Conservation (phyloP, 257 asterid species). For the Solanum bulbocastanum region DNA sequence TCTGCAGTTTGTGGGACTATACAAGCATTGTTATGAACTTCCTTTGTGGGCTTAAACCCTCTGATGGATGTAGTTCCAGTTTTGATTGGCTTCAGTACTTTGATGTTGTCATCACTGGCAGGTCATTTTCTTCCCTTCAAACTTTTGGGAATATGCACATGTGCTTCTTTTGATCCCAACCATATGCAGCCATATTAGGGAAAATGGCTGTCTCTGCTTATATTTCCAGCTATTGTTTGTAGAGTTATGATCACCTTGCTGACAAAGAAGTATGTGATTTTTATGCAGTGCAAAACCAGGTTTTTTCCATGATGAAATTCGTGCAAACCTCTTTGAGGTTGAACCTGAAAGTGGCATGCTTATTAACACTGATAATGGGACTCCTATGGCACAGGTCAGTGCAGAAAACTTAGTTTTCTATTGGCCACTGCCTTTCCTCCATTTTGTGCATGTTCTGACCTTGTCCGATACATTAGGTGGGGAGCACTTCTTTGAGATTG, state of each 20-base stretch:
- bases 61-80: conserved; percentile 40
- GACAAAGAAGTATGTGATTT: background rate
- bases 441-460: background rate
- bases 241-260: background rate
- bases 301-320: conserved; percentile 89
- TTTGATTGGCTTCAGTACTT: conserved; percentile 86
- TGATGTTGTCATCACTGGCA: conserved; percentile 90
- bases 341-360: conserved; percentile 88
- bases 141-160: background rate
- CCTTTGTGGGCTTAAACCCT: conserved; percentile 56
- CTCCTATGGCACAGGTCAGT: conserved; percentile 92
- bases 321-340: conserved; percentile 82
- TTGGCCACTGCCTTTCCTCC: background rate
- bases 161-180: background rate
- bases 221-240: background rate
- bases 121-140: conserved; percentile 39
- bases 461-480: conserved; percentile 28
- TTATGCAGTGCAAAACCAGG: conserved; percentile 83
- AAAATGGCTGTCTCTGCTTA: background rate
- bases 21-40: conserved; percentile 92
- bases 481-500: conserved; percentile 51
- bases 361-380: conserved; percentile 86
- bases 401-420: background rate
- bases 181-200: background rate
- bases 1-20: conserved; percentile 97